These are phyloP conservation scores for Lentinula boryana DNA, from an alignment of 768 basidiomycete genomes.

Conservation along the genomic window DNA sequence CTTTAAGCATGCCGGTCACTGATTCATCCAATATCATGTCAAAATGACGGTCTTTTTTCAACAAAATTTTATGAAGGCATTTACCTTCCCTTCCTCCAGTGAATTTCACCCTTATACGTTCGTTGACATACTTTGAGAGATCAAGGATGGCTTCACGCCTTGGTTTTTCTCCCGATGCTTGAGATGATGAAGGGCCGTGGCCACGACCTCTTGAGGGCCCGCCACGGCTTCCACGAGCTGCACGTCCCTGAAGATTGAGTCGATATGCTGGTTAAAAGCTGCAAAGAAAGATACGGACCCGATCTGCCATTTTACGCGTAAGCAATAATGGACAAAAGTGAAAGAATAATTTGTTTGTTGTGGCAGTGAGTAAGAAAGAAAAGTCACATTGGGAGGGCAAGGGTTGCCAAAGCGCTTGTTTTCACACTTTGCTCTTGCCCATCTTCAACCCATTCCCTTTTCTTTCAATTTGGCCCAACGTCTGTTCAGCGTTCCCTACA, in stretches of 20 bases:
- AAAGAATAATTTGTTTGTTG: not conserved
- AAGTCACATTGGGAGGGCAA: conserved; percentile 1
- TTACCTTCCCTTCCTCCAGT: conserved; percentile 95
- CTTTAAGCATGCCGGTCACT: conserved; percentile 93
- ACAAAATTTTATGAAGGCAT: not conserved
- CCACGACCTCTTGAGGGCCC: not conserved
- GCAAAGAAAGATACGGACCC: conserved; percentile 35
- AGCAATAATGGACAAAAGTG: not conserved
- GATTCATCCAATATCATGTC: not conserved
- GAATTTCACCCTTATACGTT: conserved; percentile 92
- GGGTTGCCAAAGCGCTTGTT: not conserved
- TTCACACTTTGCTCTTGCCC: conserved; percentile 1
- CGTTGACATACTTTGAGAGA: conserved; percentile 89
- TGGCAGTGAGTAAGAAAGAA: conserved; percentile 8
- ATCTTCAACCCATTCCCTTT: conserved; percentile 4
- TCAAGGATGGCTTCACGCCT: conserved; percentile 94
- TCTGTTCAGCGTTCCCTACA: conserved; percentile 12
- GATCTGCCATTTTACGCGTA: conserved; percentile 47
- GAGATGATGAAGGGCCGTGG: conserved; percentile 39
- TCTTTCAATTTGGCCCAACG: conserved; percentile 10
- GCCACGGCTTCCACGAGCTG: conserved; percentile 35
- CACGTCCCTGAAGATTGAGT: conserved; percentile 50
- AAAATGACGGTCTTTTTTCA: not conserved
- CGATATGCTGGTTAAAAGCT: conserved; percentile 23
- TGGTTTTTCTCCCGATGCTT: conserved; percentile 62